phyloP scores from a whole-genome alignment of 2,329 filamentous ascomycete genomes.

The Pezicula carpinea region DNA sequence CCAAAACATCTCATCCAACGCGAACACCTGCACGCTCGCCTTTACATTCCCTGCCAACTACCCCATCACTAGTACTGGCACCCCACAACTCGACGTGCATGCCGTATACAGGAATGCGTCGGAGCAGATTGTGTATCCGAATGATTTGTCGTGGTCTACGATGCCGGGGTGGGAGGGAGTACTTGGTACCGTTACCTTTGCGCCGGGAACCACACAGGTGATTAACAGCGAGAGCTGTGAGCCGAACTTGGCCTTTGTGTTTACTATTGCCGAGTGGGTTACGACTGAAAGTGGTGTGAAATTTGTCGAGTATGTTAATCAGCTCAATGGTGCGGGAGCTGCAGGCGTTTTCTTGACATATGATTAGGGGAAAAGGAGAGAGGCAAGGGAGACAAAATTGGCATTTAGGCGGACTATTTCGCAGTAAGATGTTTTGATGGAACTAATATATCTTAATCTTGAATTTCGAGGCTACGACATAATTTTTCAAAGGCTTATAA shows the following conservation, averaged over 20 bases:
- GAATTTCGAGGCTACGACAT: too few relatives aligned
- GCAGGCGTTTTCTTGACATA: too few relatives aligned
- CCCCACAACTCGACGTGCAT: slow-evolving; percentile 11
- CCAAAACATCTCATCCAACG: slow-evolving; percentile 9
- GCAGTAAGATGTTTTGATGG: too few relatives aligned
- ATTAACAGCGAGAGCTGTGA: slow-evolving; percentile 17
- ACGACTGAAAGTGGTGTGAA: slow-evolving; percentile 11
- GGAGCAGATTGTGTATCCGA: slow-evolving; percentile 1
- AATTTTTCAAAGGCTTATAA: too few relatives aligned
- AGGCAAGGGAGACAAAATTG: too few relatives aligned
- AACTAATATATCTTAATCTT: too few relatives aligned
- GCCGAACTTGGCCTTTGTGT: slow-evolving; percentile 12
- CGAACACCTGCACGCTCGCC: slow-evolving; percentile 14
- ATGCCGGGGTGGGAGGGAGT: slow-evolving; percentile 37
- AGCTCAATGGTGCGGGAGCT: too few relatives aligned
- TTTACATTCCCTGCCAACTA: slow-evolving; percentile 11
- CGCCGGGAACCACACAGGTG: slow-evolving; percentile 1
- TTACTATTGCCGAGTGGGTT: slow-evolving; percentile 11
- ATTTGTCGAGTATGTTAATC: slow-evolving; percentile 27
- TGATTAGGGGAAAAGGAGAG: too few relatives aligned
- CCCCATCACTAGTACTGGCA: slow-evolving; percentile 8
- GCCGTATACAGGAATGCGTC: slow-evolving; percentile 7
- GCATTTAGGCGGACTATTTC: too few relatives aligned
- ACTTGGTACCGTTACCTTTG: slow-evolving; percentile 12
- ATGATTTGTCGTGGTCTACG: slow-evolving; percentile 3